Evolutionary conservation across 257 asterid species (phyloP).

Genomic region (Jaltomata sinuosa): DNA sequence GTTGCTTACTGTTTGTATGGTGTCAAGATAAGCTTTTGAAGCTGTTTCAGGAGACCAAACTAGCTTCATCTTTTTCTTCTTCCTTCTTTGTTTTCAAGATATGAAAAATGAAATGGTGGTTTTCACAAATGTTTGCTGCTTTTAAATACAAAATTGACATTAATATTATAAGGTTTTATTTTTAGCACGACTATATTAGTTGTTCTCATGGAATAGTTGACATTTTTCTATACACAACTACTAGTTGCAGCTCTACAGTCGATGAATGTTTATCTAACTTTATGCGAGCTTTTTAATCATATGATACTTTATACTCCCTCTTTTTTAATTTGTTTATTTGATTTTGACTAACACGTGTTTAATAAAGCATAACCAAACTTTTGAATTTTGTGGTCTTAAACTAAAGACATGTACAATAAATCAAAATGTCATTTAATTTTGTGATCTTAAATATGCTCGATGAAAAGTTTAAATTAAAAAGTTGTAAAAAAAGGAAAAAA

Average conservation of each 20-base stretch:
- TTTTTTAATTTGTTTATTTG: background rate
- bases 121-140: background rate
- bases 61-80: background rate
- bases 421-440: background rate
- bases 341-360: background rate
- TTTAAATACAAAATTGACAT: background rate
- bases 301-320: background rate
- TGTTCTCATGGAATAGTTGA: background rate
- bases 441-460: background rate
- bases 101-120: background rate
- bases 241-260: background rate
- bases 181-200: background rate
- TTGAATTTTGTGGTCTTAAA: background rate
- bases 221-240: background rate
- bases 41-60: background rate
- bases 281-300: background rate
- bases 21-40: background rate
- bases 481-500: background rate
- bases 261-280: background rate
- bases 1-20: slow-evolving; percentile 2
- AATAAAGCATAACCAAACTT: background rate
- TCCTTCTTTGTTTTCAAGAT: background rate
- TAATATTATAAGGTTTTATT: background rate
- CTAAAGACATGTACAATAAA: background rate
- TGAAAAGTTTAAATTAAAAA: background rate